Base-by-base conservation (phyloP, 352 stramenopile genomes). In the Phytophthora sansomeana region DNA sequence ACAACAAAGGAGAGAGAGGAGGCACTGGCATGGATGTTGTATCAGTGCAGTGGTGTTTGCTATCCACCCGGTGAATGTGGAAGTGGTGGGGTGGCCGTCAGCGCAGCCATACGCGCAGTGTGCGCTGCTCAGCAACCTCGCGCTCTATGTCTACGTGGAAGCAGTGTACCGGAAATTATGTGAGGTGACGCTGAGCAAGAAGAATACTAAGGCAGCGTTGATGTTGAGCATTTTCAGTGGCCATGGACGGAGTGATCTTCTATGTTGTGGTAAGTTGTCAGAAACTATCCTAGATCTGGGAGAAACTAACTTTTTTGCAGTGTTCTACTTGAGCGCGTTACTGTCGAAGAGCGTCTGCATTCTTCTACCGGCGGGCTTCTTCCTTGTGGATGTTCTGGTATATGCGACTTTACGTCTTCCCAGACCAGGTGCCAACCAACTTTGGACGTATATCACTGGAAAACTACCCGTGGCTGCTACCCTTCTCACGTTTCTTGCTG, bases 21-120 rank as follows among this genome's bases (percentile, higher is more conserved):
- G 30, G 3, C 32, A 63, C 35, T 66, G 28, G 26, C 43, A 60
- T 6, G 71, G 75, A 17, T 87, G 75, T 47, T 61, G 74, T 1
- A 43, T 92, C 35, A 85, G 73, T 39, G 61, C 78, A 16, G 56
- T 78, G 39, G 8, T 91, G n/a, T 92, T 80, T 55, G 65, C 67
- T 11, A 64, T 90, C 5, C 86, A 95, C 35, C 86, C 86, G 7
- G 60, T 89, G 35, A 66, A 90, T 39, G 75, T 90, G 26, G 83
- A 94, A 41, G 74, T 92, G 29, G 67, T 94, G 24, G 80, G 50
- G 10, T 94, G 85, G 83, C 78, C 84, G 26, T 93, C 84, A 0
- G 81, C 79, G 1, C 80, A 93, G 59, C 83, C 86, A 1, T 93
- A 95, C 47, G 63, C 83, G 3, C 67, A 91, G 13, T 75, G 76